Evolutionary conservation across 441 rosid species (phyloP).

Genomic region (Cnidoscolus chayamansa): DNA sequence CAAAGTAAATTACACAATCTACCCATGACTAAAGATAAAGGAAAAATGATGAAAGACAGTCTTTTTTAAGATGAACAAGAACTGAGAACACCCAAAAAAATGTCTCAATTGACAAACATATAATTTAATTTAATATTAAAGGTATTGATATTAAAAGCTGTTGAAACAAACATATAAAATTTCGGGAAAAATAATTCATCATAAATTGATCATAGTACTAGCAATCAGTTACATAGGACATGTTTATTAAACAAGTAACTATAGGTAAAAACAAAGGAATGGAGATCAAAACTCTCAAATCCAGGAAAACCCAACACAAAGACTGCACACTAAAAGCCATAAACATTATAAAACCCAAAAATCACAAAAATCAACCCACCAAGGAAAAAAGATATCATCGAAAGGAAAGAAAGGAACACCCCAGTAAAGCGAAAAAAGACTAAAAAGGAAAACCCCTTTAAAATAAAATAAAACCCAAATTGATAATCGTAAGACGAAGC

Average conservation of each 20-base stretch:
- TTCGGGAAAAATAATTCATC: neutral
- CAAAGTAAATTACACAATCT: neutral
- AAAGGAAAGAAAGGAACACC: neutral
- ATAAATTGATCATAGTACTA: neutral
- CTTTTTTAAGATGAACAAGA: slow-evolving; percentile 1
- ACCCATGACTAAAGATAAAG: neutral
- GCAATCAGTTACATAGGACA: neutral
- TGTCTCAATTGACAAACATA: neutral
- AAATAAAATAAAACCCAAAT: neutral
- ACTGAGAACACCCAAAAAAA: neutral
- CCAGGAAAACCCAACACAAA: neutral
- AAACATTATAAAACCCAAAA: neutral
- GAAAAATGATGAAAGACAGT: neutral
- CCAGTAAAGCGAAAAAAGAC: slow-evolving; percentile 2
- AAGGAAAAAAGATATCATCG: neutral
- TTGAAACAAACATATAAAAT: neutral
- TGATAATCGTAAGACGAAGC: neutral
- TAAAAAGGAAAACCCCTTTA: neutral
- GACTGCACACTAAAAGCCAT: neutral
- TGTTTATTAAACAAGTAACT: neutral
- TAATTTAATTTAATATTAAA: neutral
- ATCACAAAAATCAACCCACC: neutral
- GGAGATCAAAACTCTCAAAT: neutral
- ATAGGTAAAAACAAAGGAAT: neutral
- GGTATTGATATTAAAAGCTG: neutral